phyloP scores from a whole-genome alignment of 345 rosid species.

The Arabidopsis suecica region DNA sequence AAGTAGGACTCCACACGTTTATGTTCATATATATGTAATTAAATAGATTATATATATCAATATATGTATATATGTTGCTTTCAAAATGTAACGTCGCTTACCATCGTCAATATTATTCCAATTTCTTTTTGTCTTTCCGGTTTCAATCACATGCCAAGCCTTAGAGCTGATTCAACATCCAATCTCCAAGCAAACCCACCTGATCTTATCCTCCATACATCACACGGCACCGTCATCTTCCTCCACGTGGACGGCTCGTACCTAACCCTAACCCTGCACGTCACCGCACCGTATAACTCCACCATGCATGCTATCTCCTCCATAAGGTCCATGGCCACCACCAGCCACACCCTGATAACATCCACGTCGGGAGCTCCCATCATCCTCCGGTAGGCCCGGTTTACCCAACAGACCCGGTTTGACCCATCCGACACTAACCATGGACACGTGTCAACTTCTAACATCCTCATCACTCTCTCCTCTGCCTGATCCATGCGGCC shows the following conservation, averaged over 20 bases:
- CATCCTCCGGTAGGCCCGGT: conserved; percentile 65
- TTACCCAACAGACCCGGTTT: conserved; percentile 64
- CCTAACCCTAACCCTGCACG: conserved; percentile 67
- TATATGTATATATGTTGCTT: neutral
- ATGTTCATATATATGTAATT: conserved; percentile 3
- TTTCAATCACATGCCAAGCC: conserved; percentile 50
- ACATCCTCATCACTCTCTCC: conserved; percentile 46
- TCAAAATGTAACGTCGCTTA: conserved; percentile 16
- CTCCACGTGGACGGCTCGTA: conserved; percentile 50
- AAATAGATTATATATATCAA: neutral
- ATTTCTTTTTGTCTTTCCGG: neutral
- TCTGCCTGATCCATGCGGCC: conserved; percentile 53
- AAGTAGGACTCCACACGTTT: neutral
- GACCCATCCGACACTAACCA: conserved; percentile 63
- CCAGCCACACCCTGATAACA: conserved; percentile 32
- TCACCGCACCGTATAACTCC: conserved; percentile 48
- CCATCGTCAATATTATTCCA: conserved; percentile 13
- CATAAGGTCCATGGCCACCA: conserved; percentile 44
- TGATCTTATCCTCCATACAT: conserved; percentile 67
- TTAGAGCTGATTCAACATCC: conserved; percentile 77
- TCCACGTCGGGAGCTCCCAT: conserved; percentile 39
- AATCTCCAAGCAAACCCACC: conserved; percentile 86
- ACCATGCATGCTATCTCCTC: conserved; percentile 44
- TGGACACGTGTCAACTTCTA: conserved; percentile 75
- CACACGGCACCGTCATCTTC: conserved; percentile 64